Evolutionary conservation across 2,329 filamentous ascomycete species (phyloP).

Genomic region (Zymoseptoria crescenta): DNA sequence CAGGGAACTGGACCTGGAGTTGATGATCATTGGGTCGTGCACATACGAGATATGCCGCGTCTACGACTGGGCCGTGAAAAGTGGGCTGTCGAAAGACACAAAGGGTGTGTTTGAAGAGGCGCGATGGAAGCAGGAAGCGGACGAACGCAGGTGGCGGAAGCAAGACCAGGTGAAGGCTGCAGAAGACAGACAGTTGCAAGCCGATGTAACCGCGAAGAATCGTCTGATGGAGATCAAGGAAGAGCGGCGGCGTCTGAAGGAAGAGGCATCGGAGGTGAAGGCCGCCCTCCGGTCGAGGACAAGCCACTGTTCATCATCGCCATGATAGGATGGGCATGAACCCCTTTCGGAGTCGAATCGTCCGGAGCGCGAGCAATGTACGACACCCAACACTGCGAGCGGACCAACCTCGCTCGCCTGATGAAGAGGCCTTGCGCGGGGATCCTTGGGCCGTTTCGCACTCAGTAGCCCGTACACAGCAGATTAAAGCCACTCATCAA

Average conservation of each 20-base stretch:
- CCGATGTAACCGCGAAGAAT: background rate
- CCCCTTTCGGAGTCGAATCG: too few relatives aligned
- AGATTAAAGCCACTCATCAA: constrained; percentile 15
- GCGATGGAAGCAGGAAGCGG: background rate
- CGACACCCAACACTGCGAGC: too few relatives aligned
- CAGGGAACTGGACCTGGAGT: background rate
- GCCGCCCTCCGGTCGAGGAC: background rate
- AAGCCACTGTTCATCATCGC: background rate
- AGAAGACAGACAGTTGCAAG: background rate
- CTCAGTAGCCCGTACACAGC: constrained; percentile 11
- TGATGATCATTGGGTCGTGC: background rate
- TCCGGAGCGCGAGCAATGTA: too few relatives aligned
- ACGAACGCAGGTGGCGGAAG: background rate
- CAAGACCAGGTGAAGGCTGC: background rate
- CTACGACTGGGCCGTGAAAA: background rate
- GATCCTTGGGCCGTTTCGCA: background rate
- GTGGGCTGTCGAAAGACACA: background rate
- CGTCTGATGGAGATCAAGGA: background rate
- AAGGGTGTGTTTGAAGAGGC: background rate
- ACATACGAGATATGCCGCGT: background rate
- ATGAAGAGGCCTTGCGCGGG: too few relatives aligned
- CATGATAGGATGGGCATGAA: background rate
- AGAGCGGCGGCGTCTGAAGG: background rate
- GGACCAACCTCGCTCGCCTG: too few relatives aligned
- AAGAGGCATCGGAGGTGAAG: background rate